phyloP scores from a whole-genome alignment of 2,329 filamentous ascomycete genomes.

The Colletotrichum sp. region DNA sequence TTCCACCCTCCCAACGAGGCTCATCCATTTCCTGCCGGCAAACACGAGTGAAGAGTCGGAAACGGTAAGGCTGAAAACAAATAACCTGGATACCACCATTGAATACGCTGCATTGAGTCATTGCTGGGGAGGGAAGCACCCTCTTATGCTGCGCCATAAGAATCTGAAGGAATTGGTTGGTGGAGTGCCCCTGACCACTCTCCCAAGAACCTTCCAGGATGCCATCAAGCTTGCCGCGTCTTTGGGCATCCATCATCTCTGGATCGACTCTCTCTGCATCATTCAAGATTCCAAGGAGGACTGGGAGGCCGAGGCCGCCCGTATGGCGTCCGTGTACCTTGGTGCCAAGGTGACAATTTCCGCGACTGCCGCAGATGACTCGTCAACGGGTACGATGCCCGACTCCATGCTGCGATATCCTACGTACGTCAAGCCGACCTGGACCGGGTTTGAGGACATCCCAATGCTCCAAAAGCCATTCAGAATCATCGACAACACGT shows the following conservation, averaged over 20 bases:
- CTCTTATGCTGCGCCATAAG: background rate
- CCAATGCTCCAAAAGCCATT: background rate
- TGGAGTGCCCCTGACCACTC: background rate
- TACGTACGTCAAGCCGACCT: background rate
- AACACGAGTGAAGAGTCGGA: fast-evolving
- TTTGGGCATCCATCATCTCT: background rate
- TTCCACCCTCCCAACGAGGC: background rate
- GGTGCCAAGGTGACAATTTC: background rate
- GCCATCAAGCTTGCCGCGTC: background rate
- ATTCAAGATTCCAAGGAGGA: background rate
- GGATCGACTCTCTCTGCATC: background rate
- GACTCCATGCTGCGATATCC: background rate
- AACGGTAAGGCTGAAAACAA: background rate
- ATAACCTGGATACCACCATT: fast-evolving
- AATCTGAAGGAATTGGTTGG: background rate
- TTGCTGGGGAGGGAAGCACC: background rate
- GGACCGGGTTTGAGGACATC: background rate
- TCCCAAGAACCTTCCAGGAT: background rate
- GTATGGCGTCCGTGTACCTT: background rate
- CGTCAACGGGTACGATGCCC: background rate
- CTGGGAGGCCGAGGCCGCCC: background rate
- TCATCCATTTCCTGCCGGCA: background rate
- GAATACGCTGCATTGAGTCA: background rate
- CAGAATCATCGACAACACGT: background rate
- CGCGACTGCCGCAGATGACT: background rate